These are phyloP conservation scores for Mycena alexandri DNA, from an alignment of 768 basidiomycete species.

Conservation along the genomic window DNA sequence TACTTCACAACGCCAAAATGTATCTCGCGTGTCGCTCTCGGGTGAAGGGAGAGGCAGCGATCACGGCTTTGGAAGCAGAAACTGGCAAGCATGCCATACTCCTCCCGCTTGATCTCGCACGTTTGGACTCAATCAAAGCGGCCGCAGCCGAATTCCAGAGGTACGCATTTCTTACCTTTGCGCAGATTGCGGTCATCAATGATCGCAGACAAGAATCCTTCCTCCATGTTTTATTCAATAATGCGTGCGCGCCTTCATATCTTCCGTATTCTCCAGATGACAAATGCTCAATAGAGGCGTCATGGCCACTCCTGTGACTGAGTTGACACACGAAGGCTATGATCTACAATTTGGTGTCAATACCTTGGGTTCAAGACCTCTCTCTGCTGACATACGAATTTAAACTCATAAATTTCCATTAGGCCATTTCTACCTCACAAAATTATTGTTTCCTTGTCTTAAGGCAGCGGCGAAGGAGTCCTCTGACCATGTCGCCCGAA, in stretches of 20 bases:
- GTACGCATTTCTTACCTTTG: not conserved
- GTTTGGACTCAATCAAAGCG: constrained; percentile 19
- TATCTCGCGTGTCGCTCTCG: constrained; percentile 9
- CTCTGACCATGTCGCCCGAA: constrained; percentile 2
- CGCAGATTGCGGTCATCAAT: not conserved
- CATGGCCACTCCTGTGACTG: constrained; percentile 11
- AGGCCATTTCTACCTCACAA: constrained; percentile 14
- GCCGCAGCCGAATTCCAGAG: constrained; percentile 17
- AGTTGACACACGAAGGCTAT: constrained; percentile 5
- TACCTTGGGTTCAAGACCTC: not conserved
- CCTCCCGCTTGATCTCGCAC: constrained; percentile 12
- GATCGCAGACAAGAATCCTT: not conserved
- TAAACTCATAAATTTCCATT: not conserved
- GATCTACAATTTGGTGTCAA: constrained; percentile 17
- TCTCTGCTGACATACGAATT: not conserved
- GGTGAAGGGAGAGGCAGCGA: constrained; percentile 1
- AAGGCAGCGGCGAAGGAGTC: constrained; percentile 2
- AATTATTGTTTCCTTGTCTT: constrained; percentile 2
- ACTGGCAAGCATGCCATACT: constrained; percentile 9
- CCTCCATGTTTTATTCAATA: constrained; percentile 19
- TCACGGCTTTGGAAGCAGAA: not conserved
- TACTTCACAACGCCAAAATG: constrained; percentile 17
- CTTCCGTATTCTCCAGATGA: not conserved
- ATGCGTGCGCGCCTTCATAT: constrained; percentile 3
- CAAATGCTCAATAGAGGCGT: not conserved